Base-by-base conservation (phyloP, 257 asterid genomes). In the Solanum sitiens region DNA sequence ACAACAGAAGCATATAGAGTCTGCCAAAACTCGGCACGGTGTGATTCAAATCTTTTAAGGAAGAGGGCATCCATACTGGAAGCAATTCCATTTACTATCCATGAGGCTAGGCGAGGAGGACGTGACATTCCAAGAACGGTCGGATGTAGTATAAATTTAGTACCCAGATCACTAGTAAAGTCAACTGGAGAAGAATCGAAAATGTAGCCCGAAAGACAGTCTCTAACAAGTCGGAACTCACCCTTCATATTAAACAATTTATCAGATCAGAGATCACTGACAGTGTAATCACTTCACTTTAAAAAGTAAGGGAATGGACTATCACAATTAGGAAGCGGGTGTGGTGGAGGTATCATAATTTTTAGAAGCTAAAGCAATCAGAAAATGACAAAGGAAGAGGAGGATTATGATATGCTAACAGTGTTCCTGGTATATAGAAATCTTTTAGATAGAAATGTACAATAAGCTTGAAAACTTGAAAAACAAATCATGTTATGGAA, bases 21-120 rank as follows among this genome's bases (percentile, higher is more conserved):
- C 92, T 97, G 99, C 99, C 99, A 97, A 89, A 92, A 95, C 87
- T 96, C 96, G 3, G 99, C 99, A 65, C 99, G 95, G 87, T 97
- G 98, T 21, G 93, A 76, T 89, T 97, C 99, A 76, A 95, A 92
- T 89, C 93, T 92, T 89, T 92, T 89, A 68, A 94, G 98, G 91
- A 96, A 97, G 91, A 97, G 92, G 20, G 96, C 90, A 70, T 97
- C 99, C 80, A 97, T 91, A 89, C 96, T 86, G 89, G 98, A 95
- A 87, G 98, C 90, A 74, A 95, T 88, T 50, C 98, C 95, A 74
- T 86, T 90, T 47, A 93, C 96, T 87, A 97, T 90, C 98, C 97
- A 97, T 44, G 97, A 91, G 18, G 92, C 95, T 70, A 94, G 23
- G 63, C 86, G 92, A n/a, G 98, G 98, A 87, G 98, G 99, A 77